Conservation (phyloP, 345 rosid species). For the Rubroshorea leprosula region DNA sequence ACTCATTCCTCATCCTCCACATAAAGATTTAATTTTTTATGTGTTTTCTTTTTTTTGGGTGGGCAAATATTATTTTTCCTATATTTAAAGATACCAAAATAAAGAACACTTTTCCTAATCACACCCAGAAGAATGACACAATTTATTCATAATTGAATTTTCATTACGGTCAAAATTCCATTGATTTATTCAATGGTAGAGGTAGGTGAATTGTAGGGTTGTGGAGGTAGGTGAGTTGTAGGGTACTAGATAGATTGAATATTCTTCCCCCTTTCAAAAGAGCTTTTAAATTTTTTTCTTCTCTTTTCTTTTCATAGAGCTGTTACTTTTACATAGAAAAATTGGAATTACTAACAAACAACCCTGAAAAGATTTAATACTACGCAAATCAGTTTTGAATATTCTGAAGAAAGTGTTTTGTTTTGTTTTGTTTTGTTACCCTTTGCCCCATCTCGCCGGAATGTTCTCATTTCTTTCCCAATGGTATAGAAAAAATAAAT, state of each 20-base stretch:
- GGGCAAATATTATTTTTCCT: background rate
- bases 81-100: conserved; percentile 6
- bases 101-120: too few species aligned
- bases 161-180: too few species aligned
- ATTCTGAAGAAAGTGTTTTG: background rate
- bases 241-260: conserved; percentile 4
- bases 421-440: background rate
- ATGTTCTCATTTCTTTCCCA: conserved; percentile 13
- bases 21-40: too few species aligned
- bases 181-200: background rate
- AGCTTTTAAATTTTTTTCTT: too few species aligned
- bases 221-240: background rate
- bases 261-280: conserved; percentile 12
- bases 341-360: conserved; percentile 6
- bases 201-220: background rate
- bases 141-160: too few species aligned
- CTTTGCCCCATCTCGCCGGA: conserved; percentile 8
- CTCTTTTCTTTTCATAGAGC: too few species aligned
- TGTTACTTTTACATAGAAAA: too few species aligned
- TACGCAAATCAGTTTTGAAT: background rate
- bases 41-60: too few species aligned
- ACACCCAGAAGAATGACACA: too few species aligned
- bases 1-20: conserved; percentile 10
- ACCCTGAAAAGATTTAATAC: background rate
- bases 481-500: background rate